phyloP scores from a whole-genome alignment of 768 basidiomycete genomes.

The Podaxis mareebaensis region DNA sequence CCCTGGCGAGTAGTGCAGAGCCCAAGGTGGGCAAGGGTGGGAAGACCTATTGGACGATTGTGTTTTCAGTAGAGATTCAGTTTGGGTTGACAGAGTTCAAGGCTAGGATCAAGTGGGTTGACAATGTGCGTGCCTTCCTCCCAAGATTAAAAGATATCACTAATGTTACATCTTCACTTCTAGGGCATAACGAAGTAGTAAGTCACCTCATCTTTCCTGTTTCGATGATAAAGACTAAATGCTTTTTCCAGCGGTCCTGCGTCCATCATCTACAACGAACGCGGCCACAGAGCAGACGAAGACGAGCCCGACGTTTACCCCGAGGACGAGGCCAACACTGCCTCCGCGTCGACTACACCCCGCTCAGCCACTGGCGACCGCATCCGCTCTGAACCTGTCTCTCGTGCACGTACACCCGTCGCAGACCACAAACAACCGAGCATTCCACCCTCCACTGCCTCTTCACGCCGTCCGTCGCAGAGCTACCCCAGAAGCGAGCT shows the following conservation, averaged over 20 bases:
- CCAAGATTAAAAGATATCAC: background rate
- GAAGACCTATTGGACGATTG: constrained; percentile 80
- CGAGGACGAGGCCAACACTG: constrained; percentile 54
- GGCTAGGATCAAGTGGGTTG: constrained; percentile 81
- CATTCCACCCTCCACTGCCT: constrained; percentile 27
- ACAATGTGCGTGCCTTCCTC: constrained; percentile 53
- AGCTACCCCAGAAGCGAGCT: constrained; percentile 24
- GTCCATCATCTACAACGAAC: constrained; percentile 80
- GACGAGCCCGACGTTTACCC: constrained; percentile 66
- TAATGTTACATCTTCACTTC: constrained; percentile 2
- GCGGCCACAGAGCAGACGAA: constrained; percentile 72
- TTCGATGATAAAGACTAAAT: constrained; percentile 2
- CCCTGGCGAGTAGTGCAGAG: constrained; percentile 68
- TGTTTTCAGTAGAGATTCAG: constrained; percentile 83
- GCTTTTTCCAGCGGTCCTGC: constrained; percentile 62
- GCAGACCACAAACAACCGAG: constrained; percentile 18
- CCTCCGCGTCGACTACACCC: constrained; percentile 19
- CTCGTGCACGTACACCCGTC: constrained; percentile 53
- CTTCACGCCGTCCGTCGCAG: constrained; percentile 28
- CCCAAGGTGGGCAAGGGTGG: constrained; percentile 64
- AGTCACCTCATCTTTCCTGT: constrained; percentile 25
- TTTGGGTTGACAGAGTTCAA: constrained; percentile 83
- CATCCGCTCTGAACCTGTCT: constrained; percentile 45
- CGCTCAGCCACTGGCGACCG: constrained; percentile 22
- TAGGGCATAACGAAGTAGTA: constrained; percentile 76